Evolutionary conservation across 2,329 filamentous ascomycete species (phyloP), one percentile per base, ranked within the genome.

Genomic region (Penicillium oxalicum): DNA sequence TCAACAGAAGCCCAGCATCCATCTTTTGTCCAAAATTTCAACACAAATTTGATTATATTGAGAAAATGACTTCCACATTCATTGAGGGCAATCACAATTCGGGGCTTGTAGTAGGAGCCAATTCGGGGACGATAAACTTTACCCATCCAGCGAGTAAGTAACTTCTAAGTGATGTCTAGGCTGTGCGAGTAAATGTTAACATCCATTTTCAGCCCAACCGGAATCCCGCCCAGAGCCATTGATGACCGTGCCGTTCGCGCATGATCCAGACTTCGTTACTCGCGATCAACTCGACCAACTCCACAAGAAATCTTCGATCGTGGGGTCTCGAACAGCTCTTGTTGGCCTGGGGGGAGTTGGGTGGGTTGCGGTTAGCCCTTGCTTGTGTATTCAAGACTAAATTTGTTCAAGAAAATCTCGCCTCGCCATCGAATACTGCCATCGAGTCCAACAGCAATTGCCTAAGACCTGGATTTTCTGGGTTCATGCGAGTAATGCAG

Each of bases 251-350:
- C 48, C 44, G 9, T 51, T 47, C 40, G 36, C 12, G 4, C 41
- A 54, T 8, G 55, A 61, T 29, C 48, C 42, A 40, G 53, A 59
- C 18, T 61, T 61, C 45, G 48, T 63, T 13, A 41, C 45, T 40
- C 53, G 57, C 9, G 46, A 40, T 25, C 29, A 61, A 5, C 52
- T 66, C 33, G 42, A 59, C 55, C 54, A 58, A 41, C 61, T 66
- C 33, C 49, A 61, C 35, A 44, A 65, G 45, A 63, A 59, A 44
- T 36, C n/a, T 38, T 51, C 44, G n/a, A 36, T 38, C 7, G 49
- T 35, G 25, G 50, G 44, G 9, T 50, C 52, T 1, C 44, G 51
- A 47, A 52, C 51, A 39, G 54, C 45, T 9, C 48, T 60, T 11
- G 52, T 58, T 34, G 57, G 53, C 28, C 40, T 57, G 1, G 56